Evolutionary conservation across 2,329 filamentous ascomycete species (phyloP).

Genomic region (Arthrobotrys musiformis): DNA sequence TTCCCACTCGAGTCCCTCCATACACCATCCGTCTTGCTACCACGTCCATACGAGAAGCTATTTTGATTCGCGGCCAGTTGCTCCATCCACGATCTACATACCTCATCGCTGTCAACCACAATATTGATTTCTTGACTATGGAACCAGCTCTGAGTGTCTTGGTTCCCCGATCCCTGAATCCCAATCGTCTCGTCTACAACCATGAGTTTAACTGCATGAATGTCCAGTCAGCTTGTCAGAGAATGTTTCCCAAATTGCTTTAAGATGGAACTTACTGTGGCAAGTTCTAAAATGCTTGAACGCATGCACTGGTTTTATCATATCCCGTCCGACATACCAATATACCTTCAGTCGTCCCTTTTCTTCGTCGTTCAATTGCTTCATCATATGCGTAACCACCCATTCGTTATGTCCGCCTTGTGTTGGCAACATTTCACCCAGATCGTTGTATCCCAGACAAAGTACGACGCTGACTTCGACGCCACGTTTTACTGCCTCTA

Average conservation of each 20-base stretch:
- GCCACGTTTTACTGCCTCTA: conserved; percentile 30
- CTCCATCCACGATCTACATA: conserved; percentile 34
- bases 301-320: conserved; percentile 26
- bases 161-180: conserved; percentile 43
- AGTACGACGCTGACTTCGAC: conserved; percentile 29
- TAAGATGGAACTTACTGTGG: conserved; percentile 32
- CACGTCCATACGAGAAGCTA: conserved; percentile 22
- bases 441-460: conserved; percentile 50
- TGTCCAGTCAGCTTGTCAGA: background rate
- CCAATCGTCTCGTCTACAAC: conserved; percentile 49
- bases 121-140: conserved; percentile 47
- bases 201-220: conserved; percentile 44
- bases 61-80: conserved; percentile 38
- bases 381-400: conserved; percentile 28
- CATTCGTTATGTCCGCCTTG: conserved; percentile 50
- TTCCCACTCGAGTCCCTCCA: conserved; percentile 34
- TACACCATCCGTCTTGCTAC: conserved; percentile 25
- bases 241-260: too few species aligned
- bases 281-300: conserved; percentile 35
- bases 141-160: conserved; percentile 52
- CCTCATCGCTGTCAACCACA: conserved; percentile 36
- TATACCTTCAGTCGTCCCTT: conserved; percentile 13
- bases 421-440: conserved; percentile 44
- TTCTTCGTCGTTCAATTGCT: conserved; percentile 13
- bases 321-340: conserved; percentile 47